Conservation (phyloP, 352 stramenopile species). For the Globisporangium cystogenes region DNA sequence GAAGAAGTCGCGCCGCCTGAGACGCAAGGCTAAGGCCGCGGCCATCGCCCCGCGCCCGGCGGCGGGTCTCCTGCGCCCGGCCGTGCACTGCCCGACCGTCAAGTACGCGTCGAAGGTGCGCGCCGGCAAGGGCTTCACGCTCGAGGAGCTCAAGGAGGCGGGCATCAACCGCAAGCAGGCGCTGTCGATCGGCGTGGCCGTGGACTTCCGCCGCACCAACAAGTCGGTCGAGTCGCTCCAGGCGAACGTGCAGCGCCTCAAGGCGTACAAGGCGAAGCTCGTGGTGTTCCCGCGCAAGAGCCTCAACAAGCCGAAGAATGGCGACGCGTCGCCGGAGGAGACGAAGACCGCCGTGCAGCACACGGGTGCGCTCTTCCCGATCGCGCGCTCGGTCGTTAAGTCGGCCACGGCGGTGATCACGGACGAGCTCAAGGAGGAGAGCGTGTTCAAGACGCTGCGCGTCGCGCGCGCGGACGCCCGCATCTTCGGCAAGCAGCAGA, state of each 20-base stretch:
- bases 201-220: constrained; percentile 98
- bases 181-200: constrained; percentile 96
- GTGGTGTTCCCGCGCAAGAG: constrained; percentile 98
- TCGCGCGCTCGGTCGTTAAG: constrained; percentile 71
- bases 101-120: constrained; percentile 99
- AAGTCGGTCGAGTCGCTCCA: constrained; percentile 95
- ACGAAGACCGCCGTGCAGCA: constrained; percentile 92
- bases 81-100: constrained; percentile 97
- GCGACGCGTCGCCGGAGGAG: constrained; percentile 89
- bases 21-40: constrained; percentile 96
- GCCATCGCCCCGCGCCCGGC: constrained; percentile 96
- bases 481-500: constrained; percentile 86
- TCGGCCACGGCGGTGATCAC: constrained; percentile 78
- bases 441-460: constrained; percentile 79
- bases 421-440: constrained; percentile 83
- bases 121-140: constrained; percentile 97
- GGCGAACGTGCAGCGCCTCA: constrained; percentile 97
- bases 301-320: constrained; percentile 94
- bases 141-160: constrained; percentile 98
- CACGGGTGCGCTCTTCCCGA: constrained; percentile 71
- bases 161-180: constrained; percentile 95
- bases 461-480: constrained; percentile 81
- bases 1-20: constrained; percentile 95
- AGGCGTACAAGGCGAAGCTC: constrained; percentile 99
- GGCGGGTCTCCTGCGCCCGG: constrained; percentile 93